Conservation (phyloP, 2,329 filamentous ascomycete species). For the Venturia asperata region DNA sequence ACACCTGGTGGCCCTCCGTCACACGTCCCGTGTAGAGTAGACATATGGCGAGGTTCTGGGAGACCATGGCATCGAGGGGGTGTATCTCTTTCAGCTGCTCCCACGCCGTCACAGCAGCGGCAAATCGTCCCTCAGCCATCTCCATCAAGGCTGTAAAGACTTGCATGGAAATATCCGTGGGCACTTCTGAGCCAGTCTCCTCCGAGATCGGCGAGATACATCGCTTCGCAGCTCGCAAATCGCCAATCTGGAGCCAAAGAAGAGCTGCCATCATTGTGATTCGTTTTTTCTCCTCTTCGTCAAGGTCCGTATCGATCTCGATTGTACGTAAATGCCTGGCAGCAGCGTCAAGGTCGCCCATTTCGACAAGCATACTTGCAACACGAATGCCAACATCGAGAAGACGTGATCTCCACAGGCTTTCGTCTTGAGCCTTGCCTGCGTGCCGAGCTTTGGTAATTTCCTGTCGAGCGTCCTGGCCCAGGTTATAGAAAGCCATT, state of each 20-base stretch:
- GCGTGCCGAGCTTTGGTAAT: slow-evolving; percentile 41
- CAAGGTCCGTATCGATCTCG: slow-evolving; percentile 38
- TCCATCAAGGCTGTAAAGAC: slow-evolving; percentile 62
- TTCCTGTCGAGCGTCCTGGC: slow-evolving; percentile 62
- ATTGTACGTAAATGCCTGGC: slow-evolving; percentile 63
- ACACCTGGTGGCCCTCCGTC: slow-evolving; percentile 46
- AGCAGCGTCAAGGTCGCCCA: slow-evolving; percentile 80
- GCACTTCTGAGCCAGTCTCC: background rate
- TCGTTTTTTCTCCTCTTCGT: slow-evolving; percentile 29
- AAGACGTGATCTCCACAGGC: slow-evolving; percentile 63
- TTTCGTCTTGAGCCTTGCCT: slow-evolving; percentile 20
- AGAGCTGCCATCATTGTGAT: slow-evolving; percentile 49
- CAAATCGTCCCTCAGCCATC: slow-evolving; percentile 72
- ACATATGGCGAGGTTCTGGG: slow-evolving; percentile 77
- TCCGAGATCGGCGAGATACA: slow-evolving; percentile 29
- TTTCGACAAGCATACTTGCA: slow-evolving; percentile 65
- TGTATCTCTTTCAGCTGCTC: slow-evolving; percentile 41
- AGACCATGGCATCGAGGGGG: slow-evolving; percentile 59
- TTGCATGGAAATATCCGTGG: slow-evolving; percentile 26
- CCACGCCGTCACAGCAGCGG: slow-evolving; percentile 58
- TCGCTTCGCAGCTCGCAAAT: slow-evolving; percentile 58
- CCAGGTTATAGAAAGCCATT: slow-evolving; percentile 85
- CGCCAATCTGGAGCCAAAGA: slow-evolving; percentile 71
- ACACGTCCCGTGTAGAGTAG: slow-evolving; percentile 75
- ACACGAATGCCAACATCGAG: slow-evolving; percentile 63